phyloP scores from a whole-genome alignment of 108 stramenopile genomes.

The Cyclotella atomus region DNA sequence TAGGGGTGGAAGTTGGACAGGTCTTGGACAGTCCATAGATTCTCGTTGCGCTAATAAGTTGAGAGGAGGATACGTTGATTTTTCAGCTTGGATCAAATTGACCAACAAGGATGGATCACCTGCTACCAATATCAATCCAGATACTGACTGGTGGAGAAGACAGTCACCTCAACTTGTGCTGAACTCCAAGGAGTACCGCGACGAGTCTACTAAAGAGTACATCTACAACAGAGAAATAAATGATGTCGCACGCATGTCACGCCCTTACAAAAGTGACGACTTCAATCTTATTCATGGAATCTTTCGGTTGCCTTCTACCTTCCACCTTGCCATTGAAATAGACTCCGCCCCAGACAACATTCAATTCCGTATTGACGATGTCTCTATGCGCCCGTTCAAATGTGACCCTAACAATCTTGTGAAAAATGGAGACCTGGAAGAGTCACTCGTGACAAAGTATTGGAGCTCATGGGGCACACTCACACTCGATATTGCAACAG shows the following conservation, averaged over 20 bases:
- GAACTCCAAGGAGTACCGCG: slow-evolving; percentile 19
- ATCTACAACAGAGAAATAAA: slow-evolving; percentile 14
- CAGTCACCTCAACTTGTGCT: slow-evolving; percentile 26
- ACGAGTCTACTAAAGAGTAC: slow-evolving; percentile 24
- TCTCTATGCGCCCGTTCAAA: slow-evolving; percentile 17
- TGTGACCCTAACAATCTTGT: slow-evolving; percentile 28
- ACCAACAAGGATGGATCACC: slow-evolving; percentile 20
- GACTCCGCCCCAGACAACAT: slow-evolving; percentile 38
- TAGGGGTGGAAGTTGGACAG: slow-evolving; percentile 28
- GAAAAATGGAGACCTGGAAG: slow-evolving; percentile 39
- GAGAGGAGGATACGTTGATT: slow-evolving; percentile 36
- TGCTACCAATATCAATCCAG: slow-evolving; percentile 33
- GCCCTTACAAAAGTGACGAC: slow-evolving; percentile 31
- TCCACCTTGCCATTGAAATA: slow-evolving; percentile 28
- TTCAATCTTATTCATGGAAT: slow-evolving; percentile 45
- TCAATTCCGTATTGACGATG: slow-evolving; percentile 27
- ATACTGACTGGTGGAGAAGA: slow-evolving; percentile 21
- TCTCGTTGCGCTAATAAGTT: slow-evolving; percentile 31
- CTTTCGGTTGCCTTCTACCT: slow-evolving; percentile 29
- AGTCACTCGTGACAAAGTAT: slow-evolving; percentile 24
- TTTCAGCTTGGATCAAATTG: slow-evolving; percentile 38
- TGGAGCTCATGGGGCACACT: slow-evolving; percentile 43
- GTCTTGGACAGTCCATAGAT: slow-evolving; percentile 44
- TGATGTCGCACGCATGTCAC: slow-evolving; percentile 9
- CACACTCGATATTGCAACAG: slow-evolving; percentile 10